These are phyloP conservation scores for Aegilops sharonensis DNA, from an alignment of 176 grass and related monocot species.

Conservation along the genomic window DNA sequence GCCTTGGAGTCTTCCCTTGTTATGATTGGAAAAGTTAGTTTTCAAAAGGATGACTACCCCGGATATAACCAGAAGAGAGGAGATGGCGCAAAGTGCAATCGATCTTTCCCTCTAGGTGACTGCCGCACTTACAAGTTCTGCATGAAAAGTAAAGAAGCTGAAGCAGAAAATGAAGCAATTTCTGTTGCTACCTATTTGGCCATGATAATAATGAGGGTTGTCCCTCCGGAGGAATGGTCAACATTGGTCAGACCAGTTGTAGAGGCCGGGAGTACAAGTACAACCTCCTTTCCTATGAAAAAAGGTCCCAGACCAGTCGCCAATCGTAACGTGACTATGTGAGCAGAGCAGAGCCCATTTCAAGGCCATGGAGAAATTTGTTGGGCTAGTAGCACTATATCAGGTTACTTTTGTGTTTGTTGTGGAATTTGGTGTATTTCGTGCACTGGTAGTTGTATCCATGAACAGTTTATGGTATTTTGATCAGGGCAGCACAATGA, in stretches of 20 bases:
- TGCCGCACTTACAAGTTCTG: slow-evolving; percentile 44
- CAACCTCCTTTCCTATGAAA: background rate
- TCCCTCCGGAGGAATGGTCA: no score
- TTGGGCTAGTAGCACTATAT: background rate
- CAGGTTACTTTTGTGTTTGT: no score
- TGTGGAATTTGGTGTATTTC: background rate
- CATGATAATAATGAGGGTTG: background rate
- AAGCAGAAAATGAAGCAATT: background rate
- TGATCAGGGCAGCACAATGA: background rate
- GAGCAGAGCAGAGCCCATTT: background rate
- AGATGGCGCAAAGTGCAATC: slow-evolving; percentile 25
- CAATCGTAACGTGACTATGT: background rate
- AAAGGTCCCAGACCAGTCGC: background rate
- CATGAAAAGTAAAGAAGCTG: background rate
- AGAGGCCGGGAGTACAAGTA: no score
- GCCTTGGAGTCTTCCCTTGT: slow-evolving; percentile 28
- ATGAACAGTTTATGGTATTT: background rate
- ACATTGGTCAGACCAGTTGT: no score
- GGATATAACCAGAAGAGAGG: slow-evolving; percentile 61
- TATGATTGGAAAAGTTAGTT: slow-evolving; percentile 6
- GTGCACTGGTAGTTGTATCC: background rate
- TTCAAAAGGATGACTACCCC: slow-evolving; percentile 40
- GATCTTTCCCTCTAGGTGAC: slow-evolving; percentile 26
- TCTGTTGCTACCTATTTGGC: background rate
- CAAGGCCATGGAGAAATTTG: background rate